Base-by-base conservation (phyloP, 306 rosid genomes). In the Glycine soja region DNA sequence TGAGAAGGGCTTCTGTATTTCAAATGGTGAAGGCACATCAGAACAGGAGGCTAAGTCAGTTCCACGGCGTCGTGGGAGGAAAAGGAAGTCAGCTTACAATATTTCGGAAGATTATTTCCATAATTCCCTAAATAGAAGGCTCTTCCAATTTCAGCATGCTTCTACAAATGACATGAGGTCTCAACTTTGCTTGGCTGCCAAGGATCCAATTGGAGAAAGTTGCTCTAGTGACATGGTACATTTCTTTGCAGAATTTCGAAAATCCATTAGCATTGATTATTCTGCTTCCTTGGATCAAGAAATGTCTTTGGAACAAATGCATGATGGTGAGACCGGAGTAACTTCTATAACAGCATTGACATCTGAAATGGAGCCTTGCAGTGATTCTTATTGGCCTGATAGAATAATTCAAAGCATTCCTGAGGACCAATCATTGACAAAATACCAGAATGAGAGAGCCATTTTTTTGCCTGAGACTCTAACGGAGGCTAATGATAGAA, bases 361-460 rank as follows among this genome's bases (percentile, higher is more conserved):
- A 24, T 78, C 85, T 58, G 73, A 72, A 36, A 63, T 76, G 83
- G 87, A 86, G 72, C 54, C 75, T 16, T 86, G 76, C 66, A 81
- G 71, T 30, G 95, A 92, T 84, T 82, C 91, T 77, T 87, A 91
- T 82, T 86, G 92, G 93, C 83, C 92, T 45, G 97, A 94, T 75
- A 87, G 91, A 72, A 69, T 89, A 36, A 85, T 90, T 50, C 82
- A 90, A 75, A 84, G 86, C 65, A 62, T 78, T 58, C 83, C 90
- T 72, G 92, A 81, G 30, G 86, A 86, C 80, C 86, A 88, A 36
- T 19, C 83, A 43, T 63, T 72, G 66, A 42, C 80, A 11, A 53
- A 78, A 62, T 72, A 75, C 68, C 87, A 72, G 80, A 87, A 81
- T 75, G 83, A 75, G 47, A 75, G 71, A 30, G 85, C 63, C 18